Percentiles rank a stretch among this genome's conserved stretches.
phyloP scores from a whole-genome alignment of 192 early-diverging fungal species.

The Backusella tarrabulga region DNA sequence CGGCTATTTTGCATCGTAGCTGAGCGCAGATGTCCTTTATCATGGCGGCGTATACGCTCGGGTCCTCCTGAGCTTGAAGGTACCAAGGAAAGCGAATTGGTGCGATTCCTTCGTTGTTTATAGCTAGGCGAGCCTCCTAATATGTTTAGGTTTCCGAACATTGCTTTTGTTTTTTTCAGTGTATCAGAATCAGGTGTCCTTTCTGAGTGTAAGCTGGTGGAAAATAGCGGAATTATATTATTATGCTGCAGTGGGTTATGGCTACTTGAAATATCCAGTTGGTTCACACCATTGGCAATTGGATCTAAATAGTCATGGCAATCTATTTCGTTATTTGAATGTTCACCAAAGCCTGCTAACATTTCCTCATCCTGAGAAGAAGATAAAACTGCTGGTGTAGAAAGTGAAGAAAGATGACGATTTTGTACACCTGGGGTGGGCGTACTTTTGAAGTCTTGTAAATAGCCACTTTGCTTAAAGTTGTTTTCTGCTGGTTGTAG shows the following conservation, averaged over 20 bases:
- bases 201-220: not conserved
- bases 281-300: constrained; percentile 16
- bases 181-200: constrained; percentile 30
- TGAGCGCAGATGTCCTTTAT: constrained; percentile 18
- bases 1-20: constrained; percentile 14
- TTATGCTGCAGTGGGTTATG: constrained; percentile 8
- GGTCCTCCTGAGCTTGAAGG: constrained; percentile 2
- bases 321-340: not conserved
- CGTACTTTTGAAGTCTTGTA: not conserved
- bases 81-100: constrained; percentile 36
- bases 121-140: constrained; percentile 70
- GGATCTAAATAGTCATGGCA: constrained; percentile 5
- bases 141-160: constrained; percentile 59
- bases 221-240: constrained; percentile 18
- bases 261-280: constrained; percentile 7
- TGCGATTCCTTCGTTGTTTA: constrained; percentile 67
- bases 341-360: not conserved
- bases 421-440: not conserved
- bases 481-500: constrained; percentile 1
- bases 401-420: not conserved
- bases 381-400: not conserved
- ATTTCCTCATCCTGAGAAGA: not conserved
- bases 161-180: constrained; percentile 20
- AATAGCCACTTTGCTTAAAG: not conserved
- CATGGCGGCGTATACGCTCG: constrained; percentile 26